phyloP scores from a whole-genome alignment of 2,329 filamentous ascomycete species.

The Colletotrichum sidae region DNA sequence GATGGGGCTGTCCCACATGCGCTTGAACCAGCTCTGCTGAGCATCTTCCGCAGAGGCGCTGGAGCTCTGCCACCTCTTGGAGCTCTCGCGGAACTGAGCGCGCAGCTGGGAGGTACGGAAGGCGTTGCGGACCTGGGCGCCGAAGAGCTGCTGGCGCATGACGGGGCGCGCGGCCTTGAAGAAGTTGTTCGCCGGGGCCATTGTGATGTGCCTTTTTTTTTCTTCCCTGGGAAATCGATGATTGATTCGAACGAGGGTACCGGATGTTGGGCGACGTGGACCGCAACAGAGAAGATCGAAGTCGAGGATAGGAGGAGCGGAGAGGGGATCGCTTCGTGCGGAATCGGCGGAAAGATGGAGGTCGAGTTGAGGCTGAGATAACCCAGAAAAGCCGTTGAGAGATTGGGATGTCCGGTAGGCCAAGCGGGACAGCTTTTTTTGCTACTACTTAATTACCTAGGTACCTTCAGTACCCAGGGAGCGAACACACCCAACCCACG shows the following conservation, averaged over 20 bases:
- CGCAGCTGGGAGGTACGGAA: slow-evolving; percentile 59
- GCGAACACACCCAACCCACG: no score
- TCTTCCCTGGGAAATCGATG: background rate
- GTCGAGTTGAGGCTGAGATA: slow-evolving; percentile 35
- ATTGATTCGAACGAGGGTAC: background rate
- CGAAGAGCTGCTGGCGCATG: slow-evolving; percentile 66
- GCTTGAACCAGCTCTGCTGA: slow-evolving; percentile 72
- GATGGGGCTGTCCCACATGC: slow-evolving; percentile 85
- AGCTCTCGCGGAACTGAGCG: slow-evolving; percentile 53
- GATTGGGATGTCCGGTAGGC: slow-evolving; percentile 33
- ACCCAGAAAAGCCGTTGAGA: slow-evolving; percentile 24
- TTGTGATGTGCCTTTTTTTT: slow-evolving; percentile 38
- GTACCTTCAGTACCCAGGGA: no score
- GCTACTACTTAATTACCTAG: background rate
- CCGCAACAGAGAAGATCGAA: background rate
- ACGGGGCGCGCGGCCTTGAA: slow-evolving; percentile 67
- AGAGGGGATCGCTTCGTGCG: slow-evolving; percentile 16
- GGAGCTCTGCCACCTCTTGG: slow-evolving; percentile 78
- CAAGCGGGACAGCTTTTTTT: slow-evolving; percentile 32
- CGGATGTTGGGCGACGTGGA: slow-evolving; percentile 4
- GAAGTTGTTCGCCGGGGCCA: slow-evolving; percentile 61
- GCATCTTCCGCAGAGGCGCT: slow-evolving; percentile 61
- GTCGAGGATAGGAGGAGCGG: slow-evolving; percentile 11
- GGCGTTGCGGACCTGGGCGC: slow-evolving; percentile 65
- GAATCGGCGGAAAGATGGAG: slow-evolving; percentile 22